Conservation (phyloP, 78 protist species). For the Dictyostelium brefeldianum region DNA sequence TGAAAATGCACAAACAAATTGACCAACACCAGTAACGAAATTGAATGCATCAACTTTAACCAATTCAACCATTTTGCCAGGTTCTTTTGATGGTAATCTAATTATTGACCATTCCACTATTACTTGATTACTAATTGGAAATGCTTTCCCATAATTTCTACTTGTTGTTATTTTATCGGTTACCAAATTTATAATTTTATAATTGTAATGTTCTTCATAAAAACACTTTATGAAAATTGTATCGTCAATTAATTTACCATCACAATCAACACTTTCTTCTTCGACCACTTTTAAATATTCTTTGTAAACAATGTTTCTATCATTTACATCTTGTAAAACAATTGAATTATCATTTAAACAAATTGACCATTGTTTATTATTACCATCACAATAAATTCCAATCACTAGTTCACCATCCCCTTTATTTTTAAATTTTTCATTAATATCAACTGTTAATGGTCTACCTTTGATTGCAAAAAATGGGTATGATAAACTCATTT, state of each 20-base stretch:
- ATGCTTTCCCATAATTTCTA: slow-evolving; percentile 12
- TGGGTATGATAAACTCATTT: background rate
- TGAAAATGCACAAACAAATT: background rate
- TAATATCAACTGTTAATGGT: background rate
- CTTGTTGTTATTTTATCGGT: background rate
- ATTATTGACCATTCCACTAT: slow-evolving; percentile 21
- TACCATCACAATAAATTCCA: background rate
- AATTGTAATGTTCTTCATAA: background rate
- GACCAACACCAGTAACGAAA: background rate
- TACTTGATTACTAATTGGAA: slow-evolving; percentile 5
- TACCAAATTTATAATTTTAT: background rate
- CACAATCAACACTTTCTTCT: background rate
- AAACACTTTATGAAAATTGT: background rate
- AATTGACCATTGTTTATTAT: background rate
- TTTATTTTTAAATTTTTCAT: background rate
- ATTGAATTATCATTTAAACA: background rate
- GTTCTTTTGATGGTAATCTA: background rate
- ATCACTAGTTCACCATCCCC: background rate
- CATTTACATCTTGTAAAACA: background rate
- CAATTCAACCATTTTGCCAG: background rate
- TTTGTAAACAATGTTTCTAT: background rate
- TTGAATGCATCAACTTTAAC: slow-evolving; percentile 6
- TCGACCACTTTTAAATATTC: background rate
- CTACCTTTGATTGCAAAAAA: background rate
- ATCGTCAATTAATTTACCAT: background rate